Evolutionary conservation across 352 stramenopile genomes (phyloP).

Genomic region (Phytophthora ohioensis): DNA sequence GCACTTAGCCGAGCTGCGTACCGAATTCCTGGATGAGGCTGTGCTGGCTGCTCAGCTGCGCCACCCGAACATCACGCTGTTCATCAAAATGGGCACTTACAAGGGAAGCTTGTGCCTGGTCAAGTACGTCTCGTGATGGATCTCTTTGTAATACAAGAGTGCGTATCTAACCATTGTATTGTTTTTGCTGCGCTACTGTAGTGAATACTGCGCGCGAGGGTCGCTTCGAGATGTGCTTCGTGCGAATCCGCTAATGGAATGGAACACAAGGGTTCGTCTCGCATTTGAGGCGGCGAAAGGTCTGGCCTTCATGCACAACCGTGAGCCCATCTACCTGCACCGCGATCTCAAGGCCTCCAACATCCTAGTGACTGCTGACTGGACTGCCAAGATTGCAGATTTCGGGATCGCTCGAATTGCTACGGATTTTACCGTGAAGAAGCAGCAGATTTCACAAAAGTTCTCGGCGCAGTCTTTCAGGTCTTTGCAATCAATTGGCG

Average conservation of each 20-base stretch:
- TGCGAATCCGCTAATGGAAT: slow-evolving; percentile 70
- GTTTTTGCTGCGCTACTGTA: slow-evolving; percentile 25
- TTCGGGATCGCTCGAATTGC: slow-evolving; percentile 82
- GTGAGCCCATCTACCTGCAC: slow-evolving; percentile 77
- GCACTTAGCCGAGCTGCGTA: slow-evolving; percentile 64
- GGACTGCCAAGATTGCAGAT: slow-evolving; percentile 78
- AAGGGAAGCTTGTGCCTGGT: slow-evolving; percentile 74
- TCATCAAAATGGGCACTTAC: slow-evolving; percentile 77
- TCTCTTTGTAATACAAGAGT: not conserved
- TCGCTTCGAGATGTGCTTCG: slow-evolving; percentile 71
- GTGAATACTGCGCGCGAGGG: slow-evolving; percentile 72
- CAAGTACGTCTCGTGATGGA: slow-evolving; percentile 57
- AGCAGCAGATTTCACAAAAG: slow-evolving; percentile 37
- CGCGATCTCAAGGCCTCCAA: slow-evolving; percentile 81
- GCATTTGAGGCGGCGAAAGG: slow-evolving; percentile 77
- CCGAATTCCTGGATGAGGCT: slow-evolving; percentile 75
- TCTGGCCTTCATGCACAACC: slow-evolving; percentile 84
- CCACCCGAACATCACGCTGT: slow-evolving; percentile 81
- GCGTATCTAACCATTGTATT: slow-evolving; percentile 3
- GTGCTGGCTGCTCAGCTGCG: slow-evolving; percentile 66
- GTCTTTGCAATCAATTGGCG: slow-evolving; percentile 38
- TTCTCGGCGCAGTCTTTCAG: slow-evolving; percentile 31
- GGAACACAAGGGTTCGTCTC: slow-evolving; percentile 71
- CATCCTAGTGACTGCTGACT: slow-evolving; percentile 78
- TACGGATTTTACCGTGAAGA: slow-evolving; percentile 67